Evolutionary conservation across 1,284 basidiomycete genomes (phyloP).

Genomic region (Erythrobasidium hasegawianum): DNA sequence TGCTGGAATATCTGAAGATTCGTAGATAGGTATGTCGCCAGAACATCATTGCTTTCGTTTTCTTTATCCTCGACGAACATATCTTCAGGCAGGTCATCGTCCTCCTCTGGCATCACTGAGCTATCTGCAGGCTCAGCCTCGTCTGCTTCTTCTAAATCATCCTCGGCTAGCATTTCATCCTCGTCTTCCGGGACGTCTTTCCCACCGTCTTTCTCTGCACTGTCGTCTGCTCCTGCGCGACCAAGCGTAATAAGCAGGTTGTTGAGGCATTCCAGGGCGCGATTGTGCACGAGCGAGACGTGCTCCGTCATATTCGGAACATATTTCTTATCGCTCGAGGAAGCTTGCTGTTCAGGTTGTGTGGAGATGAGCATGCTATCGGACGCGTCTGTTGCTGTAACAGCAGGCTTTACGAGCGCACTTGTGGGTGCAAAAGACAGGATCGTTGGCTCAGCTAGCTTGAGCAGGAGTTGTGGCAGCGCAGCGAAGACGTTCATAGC

Average conservation of each 20-base stretch:
- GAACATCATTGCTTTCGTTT: background rate
- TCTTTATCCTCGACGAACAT: slow-evolving; percentile 2
- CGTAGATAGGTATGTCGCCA: background rate
- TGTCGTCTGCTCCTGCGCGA: slow-evolving; percentile 36
- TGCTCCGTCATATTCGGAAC: slow-evolving; percentile 78
- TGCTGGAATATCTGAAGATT: slow-evolving; percentile 15
- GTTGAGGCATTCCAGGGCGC: slow-evolving; percentile 83
- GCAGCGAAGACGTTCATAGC: slow-evolving; percentile 34
- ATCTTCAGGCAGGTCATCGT: slow-evolving; percentile 8
- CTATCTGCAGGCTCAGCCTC: slow-evolving; percentile 26
- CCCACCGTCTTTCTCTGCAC: background rate
- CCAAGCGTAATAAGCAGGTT: slow-evolving; percentile 73
- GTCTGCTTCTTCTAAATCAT: background rate
- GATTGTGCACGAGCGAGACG: slow-evolving; percentile 72
- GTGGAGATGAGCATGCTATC: slow-evolving; percentile 35
- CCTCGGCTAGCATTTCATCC: background rate
- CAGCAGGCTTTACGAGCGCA: background rate
- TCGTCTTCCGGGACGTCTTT: slow-evolving; percentile 33
- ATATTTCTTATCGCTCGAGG: slow-evolving; percentile 14
- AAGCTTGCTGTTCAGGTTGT: slow-evolving; percentile 6
- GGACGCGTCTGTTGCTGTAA: background rate
- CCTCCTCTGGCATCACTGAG: slow-evolving; percentile 15
- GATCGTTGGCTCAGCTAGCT: slow-evolving; percentile 34
- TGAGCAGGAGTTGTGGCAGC: slow-evolving; percentile 38
- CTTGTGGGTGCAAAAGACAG: slow-evolving; percentile 31